Conservation (phyloP, 2,329 filamentous ascomycete species). For the Pyricularia grisea region DNA sequence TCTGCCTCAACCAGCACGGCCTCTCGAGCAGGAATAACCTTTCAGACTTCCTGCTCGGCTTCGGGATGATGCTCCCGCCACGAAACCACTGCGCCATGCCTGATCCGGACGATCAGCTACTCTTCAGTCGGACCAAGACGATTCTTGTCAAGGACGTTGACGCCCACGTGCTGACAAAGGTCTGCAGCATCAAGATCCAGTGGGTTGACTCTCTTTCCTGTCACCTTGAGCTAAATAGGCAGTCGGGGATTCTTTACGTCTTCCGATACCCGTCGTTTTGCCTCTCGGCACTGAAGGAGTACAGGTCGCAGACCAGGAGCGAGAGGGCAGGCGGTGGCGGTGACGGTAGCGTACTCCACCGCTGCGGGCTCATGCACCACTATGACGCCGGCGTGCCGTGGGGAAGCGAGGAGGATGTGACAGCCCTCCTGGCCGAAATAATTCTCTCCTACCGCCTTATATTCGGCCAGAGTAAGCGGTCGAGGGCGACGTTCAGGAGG, state of each 20-base stretch:
- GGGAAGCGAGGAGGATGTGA: constrained; percentile 10
- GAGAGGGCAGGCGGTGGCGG: background rate
- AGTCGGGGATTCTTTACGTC: constrained; percentile 12
- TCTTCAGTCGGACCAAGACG: constrained; percentile 7
- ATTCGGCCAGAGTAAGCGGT: constrained; percentile 13
- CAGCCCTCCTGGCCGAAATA: constrained; percentile 12
- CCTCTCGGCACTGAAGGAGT: constrained; percentile 7
- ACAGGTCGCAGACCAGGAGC: background rate
- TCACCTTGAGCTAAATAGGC: constrained; percentile 16
- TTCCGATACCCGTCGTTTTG: constrained; percentile 17
- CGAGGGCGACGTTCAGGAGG: constrained; percentile 11
- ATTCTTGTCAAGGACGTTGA: constrained; percentile 11
- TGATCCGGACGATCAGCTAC: constrained; percentile 8
- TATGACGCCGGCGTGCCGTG: constrained; percentile 4
- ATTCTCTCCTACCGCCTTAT: constrained; percentile 15
- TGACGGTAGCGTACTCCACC: constrained; percentile 1
- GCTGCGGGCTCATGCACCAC: background rate
- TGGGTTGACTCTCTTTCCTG: constrained; percentile 16
- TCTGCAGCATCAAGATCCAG: constrained; percentile 11
- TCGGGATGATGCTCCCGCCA: constrained; percentile 14
- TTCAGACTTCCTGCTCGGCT: constrained; percentile 13
- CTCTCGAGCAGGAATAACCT: constrained; percentile 6
- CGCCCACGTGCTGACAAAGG: constrained; percentile 11
- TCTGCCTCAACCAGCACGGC: constrained; percentile 10
- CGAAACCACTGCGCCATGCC: constrained; percentile 9